These are phyloP conservation scores for Mycena alexandri DNA, from an alignment of 768 basidiomycete species.

Conservation along the genomic window DNA sequence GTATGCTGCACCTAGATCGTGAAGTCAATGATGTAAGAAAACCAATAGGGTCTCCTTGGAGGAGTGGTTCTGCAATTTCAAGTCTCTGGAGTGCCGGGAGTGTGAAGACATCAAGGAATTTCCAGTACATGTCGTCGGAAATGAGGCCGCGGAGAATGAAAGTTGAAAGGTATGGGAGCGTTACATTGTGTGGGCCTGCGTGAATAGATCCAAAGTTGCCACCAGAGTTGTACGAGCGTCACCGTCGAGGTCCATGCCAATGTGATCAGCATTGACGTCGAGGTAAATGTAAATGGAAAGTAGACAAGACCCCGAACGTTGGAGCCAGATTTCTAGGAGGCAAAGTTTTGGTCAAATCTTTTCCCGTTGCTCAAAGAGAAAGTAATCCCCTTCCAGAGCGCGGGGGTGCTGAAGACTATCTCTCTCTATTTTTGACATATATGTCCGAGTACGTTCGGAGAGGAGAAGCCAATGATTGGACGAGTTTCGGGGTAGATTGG, in stretches of 20 bases:
- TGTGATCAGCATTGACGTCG: too few species aligned
- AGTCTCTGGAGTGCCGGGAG: conserved; percentile 1
- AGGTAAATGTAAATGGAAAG: not conserved
- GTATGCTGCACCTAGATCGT: not conserved
- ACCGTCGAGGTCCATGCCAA: not conserved
- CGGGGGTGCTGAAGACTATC: not conserved
- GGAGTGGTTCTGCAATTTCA: not conserved
- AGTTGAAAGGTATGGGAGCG: not conserved
- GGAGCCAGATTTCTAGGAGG: not conserved
- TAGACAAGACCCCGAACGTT: not conserved
- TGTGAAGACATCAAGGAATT: not conserved
- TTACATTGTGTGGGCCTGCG: too few species aligned
- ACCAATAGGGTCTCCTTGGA: not conserved
- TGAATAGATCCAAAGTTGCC: not conserved
- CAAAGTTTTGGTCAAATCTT: not conserved
- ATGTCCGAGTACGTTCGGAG: not conserved
- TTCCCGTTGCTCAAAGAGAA: not conserved
- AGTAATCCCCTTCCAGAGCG: not conserved
- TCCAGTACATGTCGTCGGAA: not conserved
- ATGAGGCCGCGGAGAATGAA: not conserved
- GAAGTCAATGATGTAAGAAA: not conserved
- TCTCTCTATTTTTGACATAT: not conserved
- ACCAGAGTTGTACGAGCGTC: not conserved
- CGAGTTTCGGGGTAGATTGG: not conserved
- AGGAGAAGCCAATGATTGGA: not conserved